Base-by-base conservation (phyloP, 2,329 filamentous ascomycete species). In the Samsoniella hepiali region DNA sequence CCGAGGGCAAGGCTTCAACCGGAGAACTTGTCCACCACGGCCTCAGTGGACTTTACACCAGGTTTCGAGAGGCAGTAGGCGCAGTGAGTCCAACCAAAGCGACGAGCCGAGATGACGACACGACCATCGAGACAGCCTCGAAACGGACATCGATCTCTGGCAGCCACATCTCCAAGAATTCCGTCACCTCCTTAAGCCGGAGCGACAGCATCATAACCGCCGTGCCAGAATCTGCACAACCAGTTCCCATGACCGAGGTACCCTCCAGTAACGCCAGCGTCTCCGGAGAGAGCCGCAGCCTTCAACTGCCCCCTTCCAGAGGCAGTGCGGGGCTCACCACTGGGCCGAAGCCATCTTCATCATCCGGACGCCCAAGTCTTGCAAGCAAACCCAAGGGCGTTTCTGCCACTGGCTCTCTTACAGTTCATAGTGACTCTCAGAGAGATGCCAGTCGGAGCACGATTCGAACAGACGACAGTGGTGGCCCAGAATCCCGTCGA, bases 11-110 rank as follows among this genome's bases (percentile, higher is more conserved):
- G 73, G 84, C 84, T 9, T 80, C 91, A 44, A 82, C 88, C 0
- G 86, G 87, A 32, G 92, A 96, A 64, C 76, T 90, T 47, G 86
- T 95, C 29, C 91, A 95, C 66, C 91, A 94, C 75, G 92, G 94
- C 5, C 80, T 98, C 54, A 96, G 91, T 72, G 93, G 94, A 1
- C 79, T 98, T 44, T 98, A 97, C 75, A 95, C 85, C 75, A 88
- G 93, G 44, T 83, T 98, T 69, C 88, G 88, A 72, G 91, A 91
- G 63, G 93, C 88, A 0, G 91, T 96, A n/a, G 89, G 89, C 17
- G 90, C 82, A 15, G 84, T 82, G 50, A 88, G 85, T 66, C 77
- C 76, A 40, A 69, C 70, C 29, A 77, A 75, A 65, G 51, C 70
- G 58, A 58, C 75, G 58, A 66, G 76, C 66, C 67, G 80, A 64